phyloP scores from a whole-genome alignment of 495 filamentous ascomycete genomes.

The Podospora bellae-mahoneyi region DNA sequence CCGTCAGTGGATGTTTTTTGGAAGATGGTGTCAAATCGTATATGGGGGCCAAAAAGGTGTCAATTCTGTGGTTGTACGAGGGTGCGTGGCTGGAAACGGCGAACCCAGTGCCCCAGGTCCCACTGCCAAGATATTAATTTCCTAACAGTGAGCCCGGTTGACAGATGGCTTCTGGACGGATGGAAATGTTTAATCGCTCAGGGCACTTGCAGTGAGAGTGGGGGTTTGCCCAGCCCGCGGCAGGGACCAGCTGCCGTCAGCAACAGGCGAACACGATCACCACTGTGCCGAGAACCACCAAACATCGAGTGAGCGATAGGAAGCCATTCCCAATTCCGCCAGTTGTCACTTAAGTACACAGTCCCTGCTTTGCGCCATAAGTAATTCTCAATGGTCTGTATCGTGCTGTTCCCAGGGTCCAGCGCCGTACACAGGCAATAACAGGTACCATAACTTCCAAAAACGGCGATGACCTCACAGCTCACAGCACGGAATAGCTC shows the following conservation, averaged over 20 bases:
- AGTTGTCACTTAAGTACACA: not conserved
- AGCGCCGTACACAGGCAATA: not conserved
- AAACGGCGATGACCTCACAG: constrained; percentile 1
- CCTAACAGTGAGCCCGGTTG: too few relatives aligned
- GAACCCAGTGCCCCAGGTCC: too few relatives aligned
- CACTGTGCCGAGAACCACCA: not conserved
- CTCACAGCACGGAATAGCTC: not conserved
- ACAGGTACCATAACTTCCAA: not conserved
- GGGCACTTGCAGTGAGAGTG: not conserved
- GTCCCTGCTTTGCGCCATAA: not conserved
- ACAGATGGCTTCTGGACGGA: not conserved
- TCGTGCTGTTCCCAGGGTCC: not conserved
- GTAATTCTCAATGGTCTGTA: not conserved
- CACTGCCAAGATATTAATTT: too few relatives aligned
- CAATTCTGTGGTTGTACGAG: too few relatives aligned
- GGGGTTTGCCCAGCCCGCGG: not conserved
- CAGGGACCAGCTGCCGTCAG: not conserved
- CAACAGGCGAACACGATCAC: not conserved
- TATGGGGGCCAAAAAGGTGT: too few relatives aligned
- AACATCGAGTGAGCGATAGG: not conserved
- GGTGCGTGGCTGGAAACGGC: too few relatives aligned
- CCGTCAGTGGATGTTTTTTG: not conserved
- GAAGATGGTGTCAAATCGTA: too few relatives aligned
- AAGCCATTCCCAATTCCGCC: not conserved
- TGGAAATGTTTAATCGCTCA: constrained; percentile 15